These are phyloP conservation scores for Alternaria dauci DNA, from an alignment of 2,329 filamentous ascomycete species.

Conservation along the genomic window DNA sequence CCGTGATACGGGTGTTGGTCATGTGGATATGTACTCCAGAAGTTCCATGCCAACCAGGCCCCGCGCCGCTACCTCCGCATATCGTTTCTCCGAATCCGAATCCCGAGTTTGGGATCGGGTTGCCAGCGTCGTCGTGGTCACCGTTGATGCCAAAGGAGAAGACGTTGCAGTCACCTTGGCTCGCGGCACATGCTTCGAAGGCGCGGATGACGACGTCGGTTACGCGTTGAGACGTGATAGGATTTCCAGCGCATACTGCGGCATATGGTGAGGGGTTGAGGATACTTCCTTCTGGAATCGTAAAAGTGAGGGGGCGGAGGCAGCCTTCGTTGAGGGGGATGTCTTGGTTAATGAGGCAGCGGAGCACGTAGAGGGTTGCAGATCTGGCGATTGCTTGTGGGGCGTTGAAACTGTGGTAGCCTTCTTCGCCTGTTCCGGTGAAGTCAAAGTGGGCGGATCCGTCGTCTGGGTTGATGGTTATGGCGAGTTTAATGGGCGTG, in stretches of 20 bases:
- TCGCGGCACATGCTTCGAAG: slow-evolving; percentile 42
- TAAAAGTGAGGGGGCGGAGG: slow-evolving; percentile 36
- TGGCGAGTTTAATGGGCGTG: not conserved
- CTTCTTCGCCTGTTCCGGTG: slow-evolving; percentile 50
- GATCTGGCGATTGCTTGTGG: slow-evolving; percentile 51
- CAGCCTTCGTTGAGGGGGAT: slow-evolving; percentile 50
- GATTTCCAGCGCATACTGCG: slow-evolving; percentile 43
- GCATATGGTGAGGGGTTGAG: slow-evolving; percentile 38
- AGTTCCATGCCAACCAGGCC: slow-evolving; percentile 42
- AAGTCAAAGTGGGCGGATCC: slow-evolving; percentile 51
- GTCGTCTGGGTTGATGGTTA: not conserved
- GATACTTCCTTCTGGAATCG: slow-evolving; percentile 37
- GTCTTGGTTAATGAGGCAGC: slow-evolving; percentile 40
- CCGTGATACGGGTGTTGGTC: slow-evolving; percentile 52
- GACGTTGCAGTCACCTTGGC: slow-evolving; percentile 43
- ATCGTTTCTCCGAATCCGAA: slow-evolving; percentile 51
- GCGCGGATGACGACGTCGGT: slow-evolving; percentile 45
- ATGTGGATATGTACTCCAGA: slow-evolving; percentile 48
- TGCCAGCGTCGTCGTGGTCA: slow-evolving; percentile 25
- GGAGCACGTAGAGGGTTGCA: slow-evolving; percentile 39
- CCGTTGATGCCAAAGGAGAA: slow-evolving; percentile 42
- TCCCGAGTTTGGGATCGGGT: slow-evolving; percentile 25
- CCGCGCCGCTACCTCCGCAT: slow-evolving; percentile 48
- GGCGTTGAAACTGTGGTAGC: slow-evolving; percentile 49
- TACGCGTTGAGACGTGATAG: slow-evolving; percentile 44